Base-by-base conservation (phyloP, 2,329 filamentous ascomycete genomes). In the Cercospora brassicicola region DNA sequence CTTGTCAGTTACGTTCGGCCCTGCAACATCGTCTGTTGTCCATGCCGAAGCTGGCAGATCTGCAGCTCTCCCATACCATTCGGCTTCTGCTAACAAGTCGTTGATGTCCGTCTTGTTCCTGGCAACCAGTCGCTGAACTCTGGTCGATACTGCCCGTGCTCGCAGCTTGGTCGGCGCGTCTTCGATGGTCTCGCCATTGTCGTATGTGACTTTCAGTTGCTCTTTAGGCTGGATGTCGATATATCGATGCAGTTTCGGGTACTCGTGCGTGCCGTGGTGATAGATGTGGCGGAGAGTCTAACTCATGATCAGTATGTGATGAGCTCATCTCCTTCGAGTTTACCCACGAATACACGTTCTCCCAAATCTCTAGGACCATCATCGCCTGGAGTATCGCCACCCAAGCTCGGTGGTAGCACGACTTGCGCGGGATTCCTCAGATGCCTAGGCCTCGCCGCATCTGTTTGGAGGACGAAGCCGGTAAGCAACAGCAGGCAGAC, bases 1-100 rank as follows among this genome's bases (percentile, higher is more conserved):
- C 79, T 92, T 95, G 78, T 97, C 91, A 3, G 91, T 92, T 56
- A 96, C 82, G 78, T 98, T 90, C 2, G 95, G 95, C 0, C 89
- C 91, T 0, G 87, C 78, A 0, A 97, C 83, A 57, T 92, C 87
- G 73, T 98, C 94, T 72, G 91, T 82, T 0, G 90, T 90, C 95
- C 95, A 99, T 61, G 90, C 91, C 1, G 89, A 89, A 0, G 89
- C 85, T 11, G 89, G 88, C 53, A 96, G 84, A 20, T 87, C 84
- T 64, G 89, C 87, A 15, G 90, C 86, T 73, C 86, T 87, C 31
- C 92, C 92, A 33, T 86, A 87, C 68, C 88, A 83, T 61, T 92
- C 87, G 10, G 92, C 89, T 71, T 90, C 85, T 23, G 89, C 88
- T 10, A 98, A 86, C 76, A 97, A 87, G 5, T 89, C 87, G 75